Conservation (phyloP, 2,329 filamentous ascomycete species). For the Colletotrichum agaves region DNA sequence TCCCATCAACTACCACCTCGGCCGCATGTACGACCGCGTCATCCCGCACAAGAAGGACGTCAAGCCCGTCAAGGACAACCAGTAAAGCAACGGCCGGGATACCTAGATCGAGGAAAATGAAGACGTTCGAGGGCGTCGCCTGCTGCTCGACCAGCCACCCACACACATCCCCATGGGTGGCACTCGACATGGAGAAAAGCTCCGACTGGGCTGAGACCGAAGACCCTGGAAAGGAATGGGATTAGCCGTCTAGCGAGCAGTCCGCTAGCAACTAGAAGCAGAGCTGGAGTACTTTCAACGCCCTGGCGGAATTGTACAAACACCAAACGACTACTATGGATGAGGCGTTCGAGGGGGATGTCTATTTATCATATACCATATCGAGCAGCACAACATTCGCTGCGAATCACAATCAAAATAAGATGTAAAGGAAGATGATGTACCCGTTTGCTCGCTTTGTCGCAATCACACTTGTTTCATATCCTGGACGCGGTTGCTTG, state of each 20-base stretch:
- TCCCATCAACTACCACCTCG: conserved; percentile 93
- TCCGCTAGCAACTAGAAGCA: too few species aligned
- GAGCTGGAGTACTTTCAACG: too few species aligned
- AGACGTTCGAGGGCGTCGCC: background rate
- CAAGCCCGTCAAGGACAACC: conserved; percentile 23
- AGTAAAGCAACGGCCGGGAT: background rate
- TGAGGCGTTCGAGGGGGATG: conserved; percentile 31
- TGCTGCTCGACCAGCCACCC: background rate
- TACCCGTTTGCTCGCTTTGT: background rate
- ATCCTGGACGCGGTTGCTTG: too few species aligned
- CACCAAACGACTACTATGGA: background rate
- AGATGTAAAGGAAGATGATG: too few species aligned
- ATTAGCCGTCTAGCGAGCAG: too few species aligned
- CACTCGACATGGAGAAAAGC: too few species aligned
- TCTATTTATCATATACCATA: conserved; percentile 35
- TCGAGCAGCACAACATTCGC: background rate
- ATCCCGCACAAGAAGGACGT: conserved; percentile 26
- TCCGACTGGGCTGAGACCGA: too few species aligned
- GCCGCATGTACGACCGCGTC: conserved; percentile 71
- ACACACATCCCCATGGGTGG: too few species aligned
- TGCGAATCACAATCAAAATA: background rate
- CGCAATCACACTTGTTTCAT: background rate
- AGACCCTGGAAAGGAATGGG: too few species aligned
- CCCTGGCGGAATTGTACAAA: background rate
- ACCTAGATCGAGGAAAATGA: background rate